Evolutionary conservation across 306 rosid genomes (phyloP), one percentile per base, ranked within the genome.

Genomic region (Begonia loranthoides): DNA sequence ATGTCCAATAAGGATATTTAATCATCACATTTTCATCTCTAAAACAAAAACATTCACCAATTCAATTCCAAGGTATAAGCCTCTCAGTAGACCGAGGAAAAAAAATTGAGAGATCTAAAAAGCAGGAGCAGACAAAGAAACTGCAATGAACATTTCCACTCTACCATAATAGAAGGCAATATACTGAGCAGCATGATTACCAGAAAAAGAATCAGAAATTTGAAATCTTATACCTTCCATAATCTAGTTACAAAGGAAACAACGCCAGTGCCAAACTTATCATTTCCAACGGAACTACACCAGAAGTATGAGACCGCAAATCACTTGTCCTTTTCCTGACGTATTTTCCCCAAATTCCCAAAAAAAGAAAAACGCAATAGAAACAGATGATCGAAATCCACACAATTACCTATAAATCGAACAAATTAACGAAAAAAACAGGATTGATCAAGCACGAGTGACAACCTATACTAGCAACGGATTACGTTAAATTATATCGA

Each of bases 341-440:
- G 3, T 15, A 13, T 33, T 47, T 17, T 34, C 10, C 36, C 36
- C 36, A 28, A 28, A 28, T 3, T 49, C 17, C 56, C 50, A 9
- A 24, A 53, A 69, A 41, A 15, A 10, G 1, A 14, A 58, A 12
- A 40, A 1, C 4, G 9, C 11, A 36, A 15, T 12, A 12, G 21
- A 36, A 10, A 0, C n/a, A 54, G 17, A 45, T 2, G 36, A 43
- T n/a, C 15, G 38, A 13, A 63, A 54, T 53, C 6, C 13, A 49
- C 33, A 49, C 50, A 43, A 33, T 57, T 62, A 74, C 79, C 74
- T 57, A 62, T 48, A 43, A 40, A 68, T 63, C 49, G 5, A 59
- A 36, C 13, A 59, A 41, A 47, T 11, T 49, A 15, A 67, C 54
- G 33, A 36, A 14, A 58, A 48, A 45, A 48, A 28, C 12, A 58